Base-by-base conservation (phyloP, 192 early-diverging fungal species). In the Haplosporangium gracile region DNA sequence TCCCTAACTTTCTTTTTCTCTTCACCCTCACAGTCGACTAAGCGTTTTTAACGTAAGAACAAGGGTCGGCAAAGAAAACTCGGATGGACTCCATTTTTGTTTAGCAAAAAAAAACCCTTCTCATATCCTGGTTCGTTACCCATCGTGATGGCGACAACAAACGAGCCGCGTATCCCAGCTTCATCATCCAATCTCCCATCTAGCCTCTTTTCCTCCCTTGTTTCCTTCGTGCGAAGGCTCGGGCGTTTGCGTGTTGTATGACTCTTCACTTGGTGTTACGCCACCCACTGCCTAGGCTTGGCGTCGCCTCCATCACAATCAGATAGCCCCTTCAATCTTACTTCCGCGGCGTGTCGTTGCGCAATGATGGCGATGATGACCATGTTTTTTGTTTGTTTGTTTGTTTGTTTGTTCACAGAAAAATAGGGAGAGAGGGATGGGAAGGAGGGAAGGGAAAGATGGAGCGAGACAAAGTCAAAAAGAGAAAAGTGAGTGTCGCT, bases 241-340 rank as follows among this genome's bases (percentile, higher is more conserved):
- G 60, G 29, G 60, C 60, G 60, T 32, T 65, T 65, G 60, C 60
- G 60, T 65, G 60, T 32, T 6, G 60, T 65, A 65, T 65, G 60
- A 65, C 60, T 65, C 60, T 65, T 15, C 24, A 24, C n/a, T 26
- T 63, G 42, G 43, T 13, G n/a, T 32, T 32, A 65, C 60, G 60
- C 60, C 60, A 65, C 60, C 49, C 49, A 22, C 5, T 45, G 43
- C 11, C 0, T 45, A 7, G n/a, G 57, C 24, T 60, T 60, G 57
- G 57, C 7, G 8, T n/a, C n/a, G 22, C 24, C 53, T 24, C 43
- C 13, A 45, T 45, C 43, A 15, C 43, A 45, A 45, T 45, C 9
- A 45, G 49, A 16, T 51, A 51, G 0, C 49, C 49, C 49, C 11
- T 20, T 22, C 16, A 20, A 5, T 18, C 18, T 20, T 22, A 18